Evolutionary conservation across 2,329 filamentous ascomycete species (phyloP).

Genomic region (Alternaria ventricosa): DNA sequence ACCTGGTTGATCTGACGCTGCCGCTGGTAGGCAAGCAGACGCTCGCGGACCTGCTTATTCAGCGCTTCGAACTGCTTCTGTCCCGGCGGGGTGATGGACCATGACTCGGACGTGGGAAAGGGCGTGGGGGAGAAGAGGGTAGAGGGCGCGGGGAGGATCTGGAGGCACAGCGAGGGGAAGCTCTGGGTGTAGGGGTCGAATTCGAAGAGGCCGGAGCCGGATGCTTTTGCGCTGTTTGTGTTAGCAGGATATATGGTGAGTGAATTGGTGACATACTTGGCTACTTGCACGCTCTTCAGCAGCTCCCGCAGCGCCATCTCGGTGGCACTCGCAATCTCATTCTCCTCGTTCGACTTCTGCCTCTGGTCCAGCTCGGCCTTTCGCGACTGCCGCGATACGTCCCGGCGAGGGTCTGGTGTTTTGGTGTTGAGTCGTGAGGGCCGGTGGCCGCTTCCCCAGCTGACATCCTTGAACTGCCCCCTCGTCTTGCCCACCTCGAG

Average conservation of each 20-base stretch:
- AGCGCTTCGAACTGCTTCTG: slow-evolving; percentile 77
- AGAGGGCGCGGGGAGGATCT: slow-evolving; percentile 78
- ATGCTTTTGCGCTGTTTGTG: slow-evolving; percentile 51
- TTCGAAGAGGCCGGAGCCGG: slow-evolving; percentile 63
- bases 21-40: slow-evolving; percentile 59
- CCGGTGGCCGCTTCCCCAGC: slow-evolving; percentile 81
- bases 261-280: slow-evolving; percentile 64
- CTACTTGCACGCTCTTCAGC: slow-evolving; percentile 79
- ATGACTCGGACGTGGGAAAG: slow-evolving; percentile 77
- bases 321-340: slow-evolving; percentile 81
- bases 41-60: slow-evolving; percentile 68
- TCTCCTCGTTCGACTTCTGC: slow-evolving; percentile 70
- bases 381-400: slow-evolving; percentile 43
- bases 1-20: slow-evolving; percentile 45
- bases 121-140: slow-evolving; percentile 83
- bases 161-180: slow-evolving; percentile 83
- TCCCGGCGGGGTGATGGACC: slow-evolving; percentile 79
- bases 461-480: slow-evolving; percentile 63
- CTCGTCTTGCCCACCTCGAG: slow-evolving; percentile 43
- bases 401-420: slow-evolving; percentile 50
- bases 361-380: slow-evolving; percentile 70
- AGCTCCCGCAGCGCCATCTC: slow-evolving; percentile 86
- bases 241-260: background rate
- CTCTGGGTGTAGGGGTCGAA: slow-evolving; percentile 87
- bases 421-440: slow-evolving; percentile 56